Conservation (phyloP, 2,329 filamentous ascomycete genomes). For the Gaeumannomyces sp. region DNA sequence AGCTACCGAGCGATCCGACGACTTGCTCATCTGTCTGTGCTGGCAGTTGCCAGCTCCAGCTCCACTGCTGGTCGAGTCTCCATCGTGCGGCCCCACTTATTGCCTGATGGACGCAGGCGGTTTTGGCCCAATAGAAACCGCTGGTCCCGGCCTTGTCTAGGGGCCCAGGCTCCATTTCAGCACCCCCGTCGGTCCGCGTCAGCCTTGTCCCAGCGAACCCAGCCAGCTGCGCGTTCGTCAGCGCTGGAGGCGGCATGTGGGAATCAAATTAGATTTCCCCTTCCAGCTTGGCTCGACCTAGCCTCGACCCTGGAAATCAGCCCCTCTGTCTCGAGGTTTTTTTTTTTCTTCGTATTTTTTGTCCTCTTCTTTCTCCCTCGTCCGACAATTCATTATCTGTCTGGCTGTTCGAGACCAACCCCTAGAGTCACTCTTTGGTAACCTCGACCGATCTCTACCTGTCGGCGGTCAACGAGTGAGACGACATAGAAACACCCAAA, state of each 20-base stretch:
- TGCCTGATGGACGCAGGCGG: not conserved
- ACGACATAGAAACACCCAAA: not conserved
- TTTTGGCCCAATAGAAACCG: not conserved
- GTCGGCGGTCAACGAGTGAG: not conserved
- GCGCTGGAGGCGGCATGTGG: too few relatives aligned
- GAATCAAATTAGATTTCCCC: not conserved
- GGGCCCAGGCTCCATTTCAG: not conserved
- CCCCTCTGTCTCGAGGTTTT: not conserved
- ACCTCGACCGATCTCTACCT: not conserved
- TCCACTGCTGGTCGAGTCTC: too few relatives aligned
- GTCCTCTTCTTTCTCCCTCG: not conserved
- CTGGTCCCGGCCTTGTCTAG: not conserved
- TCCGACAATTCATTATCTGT: not conserved
- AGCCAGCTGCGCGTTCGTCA: too few relatives aligned
- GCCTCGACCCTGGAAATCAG: not conserved
- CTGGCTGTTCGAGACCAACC: not conserved
- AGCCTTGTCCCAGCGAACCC: not conserved
- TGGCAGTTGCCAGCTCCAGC: not conserved
- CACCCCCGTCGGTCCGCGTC: not conserved
- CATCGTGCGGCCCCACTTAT: not conserved
- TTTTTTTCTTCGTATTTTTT: not conserved
- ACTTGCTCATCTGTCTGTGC: not conserved
- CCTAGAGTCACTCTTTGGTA: not conserved
- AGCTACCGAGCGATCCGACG: not conserved
- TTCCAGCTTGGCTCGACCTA: not conserved